Conservation (phyloP, 345 rosid genomes). For the Lepidium didymum region DNA sequence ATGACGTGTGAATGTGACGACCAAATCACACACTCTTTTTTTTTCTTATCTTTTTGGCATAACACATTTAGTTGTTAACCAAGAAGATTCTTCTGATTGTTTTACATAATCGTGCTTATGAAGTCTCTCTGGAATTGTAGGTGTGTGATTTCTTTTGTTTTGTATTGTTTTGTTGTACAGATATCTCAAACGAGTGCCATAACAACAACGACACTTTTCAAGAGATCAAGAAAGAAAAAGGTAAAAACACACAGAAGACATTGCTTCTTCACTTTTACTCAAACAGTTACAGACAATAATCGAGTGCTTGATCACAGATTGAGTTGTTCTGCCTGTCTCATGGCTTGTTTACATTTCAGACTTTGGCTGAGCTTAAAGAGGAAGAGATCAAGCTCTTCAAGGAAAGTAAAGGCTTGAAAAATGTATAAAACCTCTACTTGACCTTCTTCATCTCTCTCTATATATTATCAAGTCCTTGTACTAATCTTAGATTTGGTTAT, state of each 20-base stretch:
- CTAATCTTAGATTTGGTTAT: not conserved
- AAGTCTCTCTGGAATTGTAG: slow-evolving; percentile 12
- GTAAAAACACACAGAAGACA: slow-evolving; percentile 19
- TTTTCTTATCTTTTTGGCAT: not conserved
- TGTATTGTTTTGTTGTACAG: slow-evolving; percentile 20
- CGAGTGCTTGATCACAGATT: not conserved
- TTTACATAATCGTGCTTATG: not conserved
- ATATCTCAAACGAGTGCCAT: slow-evolving; percentile 27
- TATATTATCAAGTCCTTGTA: not conserved
- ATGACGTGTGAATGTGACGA: slow-evolving; percentile 31
- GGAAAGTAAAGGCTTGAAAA: slow-evolving; percentile 48
- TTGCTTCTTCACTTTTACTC: too few relatives aligned
- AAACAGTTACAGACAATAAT: not conserved
- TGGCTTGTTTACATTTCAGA: slow-evolving; percentile 37
- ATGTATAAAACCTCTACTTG: slow-evolving; percentile 28
- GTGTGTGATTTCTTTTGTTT: slow-evolving; percentile 4
- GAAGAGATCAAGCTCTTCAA: slow-evolving; percentile 48
- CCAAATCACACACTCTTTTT: slow-evolving; percentile 13
- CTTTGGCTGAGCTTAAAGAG: slow-evolving; percentile 64
- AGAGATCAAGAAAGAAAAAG: slow-evolving; percentile 71
- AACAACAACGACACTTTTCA: slow-evolving; percentile 30
- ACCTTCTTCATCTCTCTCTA: not conserved
- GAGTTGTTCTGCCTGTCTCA: not conserved
- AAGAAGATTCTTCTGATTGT: slow-evolving; percentile 18
- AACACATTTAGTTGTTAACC: slow-evolving; percentile 23